Evolutionary conservation across 208 protist genomes (phyloP).

Genomic region (Tritrichomonas foetus): DNA sequence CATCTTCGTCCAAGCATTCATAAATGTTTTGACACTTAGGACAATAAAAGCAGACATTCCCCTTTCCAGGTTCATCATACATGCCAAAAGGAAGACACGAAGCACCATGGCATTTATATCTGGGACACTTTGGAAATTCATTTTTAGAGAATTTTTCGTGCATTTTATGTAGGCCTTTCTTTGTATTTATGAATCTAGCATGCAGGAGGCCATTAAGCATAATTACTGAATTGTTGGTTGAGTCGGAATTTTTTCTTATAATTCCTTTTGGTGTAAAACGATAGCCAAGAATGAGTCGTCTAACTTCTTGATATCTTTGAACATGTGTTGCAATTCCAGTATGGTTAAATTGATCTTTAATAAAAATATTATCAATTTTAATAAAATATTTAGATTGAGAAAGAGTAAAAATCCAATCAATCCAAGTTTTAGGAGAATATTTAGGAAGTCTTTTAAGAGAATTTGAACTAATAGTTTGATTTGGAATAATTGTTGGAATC

Average conservation of each 20-base stretch:
- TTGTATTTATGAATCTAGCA: not conserved
- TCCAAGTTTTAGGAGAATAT: not conserved
- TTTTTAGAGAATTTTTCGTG: not conserved
- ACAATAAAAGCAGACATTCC: not conserved
- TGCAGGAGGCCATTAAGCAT: not conserved
- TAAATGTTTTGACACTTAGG: not conserved
- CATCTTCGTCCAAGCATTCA: not conserved
- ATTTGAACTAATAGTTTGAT: not conserved
- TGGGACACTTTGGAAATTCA: not conserved
- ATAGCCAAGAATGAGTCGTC: not conserved
- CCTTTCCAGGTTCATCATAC: not conserved
- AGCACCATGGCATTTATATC: not conserved
- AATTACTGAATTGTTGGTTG: not conserved
- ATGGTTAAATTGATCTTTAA: not conserved
- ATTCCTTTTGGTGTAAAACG: not conserved
- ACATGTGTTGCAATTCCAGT: not conserved
- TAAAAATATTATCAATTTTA: not conserved
- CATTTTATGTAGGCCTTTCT: not conserved
- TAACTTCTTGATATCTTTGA: not conserved
- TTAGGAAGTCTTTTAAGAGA: not conserved
- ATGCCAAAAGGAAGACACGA: not conserved
- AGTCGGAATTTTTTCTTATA: not conserved
- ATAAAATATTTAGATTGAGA: not conserved
- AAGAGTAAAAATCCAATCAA: not conserved
- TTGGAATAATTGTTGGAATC: not conserved